Evolutionary conservation across 2,329 filamentous ascomycete genomes (phyloP).

Genomic region (Calonectria multiphialidica): DNA sequence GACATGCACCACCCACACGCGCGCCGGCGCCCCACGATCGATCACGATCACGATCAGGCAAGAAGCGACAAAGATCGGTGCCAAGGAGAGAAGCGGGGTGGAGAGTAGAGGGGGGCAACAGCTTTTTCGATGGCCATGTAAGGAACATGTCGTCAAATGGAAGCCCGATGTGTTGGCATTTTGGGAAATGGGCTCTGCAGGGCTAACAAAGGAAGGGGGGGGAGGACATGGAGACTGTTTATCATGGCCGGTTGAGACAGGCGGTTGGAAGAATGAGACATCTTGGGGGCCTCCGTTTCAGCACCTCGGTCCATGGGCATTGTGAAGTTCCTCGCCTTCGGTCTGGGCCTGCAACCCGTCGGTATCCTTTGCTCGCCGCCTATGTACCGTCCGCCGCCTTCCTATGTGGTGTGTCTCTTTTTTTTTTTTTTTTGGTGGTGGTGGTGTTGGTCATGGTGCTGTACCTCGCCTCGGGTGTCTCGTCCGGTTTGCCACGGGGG

Average conservation of each 20-base stretch:
- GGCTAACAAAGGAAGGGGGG: not conserved
- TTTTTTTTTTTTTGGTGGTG: too few relatives aligned
- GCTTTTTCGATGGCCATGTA: not conserved
- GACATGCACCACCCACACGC: not conserved
- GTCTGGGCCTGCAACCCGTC: not conserved
- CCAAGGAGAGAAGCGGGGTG: not conserved
- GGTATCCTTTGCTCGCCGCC: too few relatives aligned
- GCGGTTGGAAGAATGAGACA: slow-evolving; percentile 7
- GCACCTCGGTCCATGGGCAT: not conserved
- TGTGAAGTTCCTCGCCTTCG: not conserved
- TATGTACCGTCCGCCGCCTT: not conserved
- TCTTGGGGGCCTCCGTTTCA: not conserved
- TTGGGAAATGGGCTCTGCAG: not conserved
- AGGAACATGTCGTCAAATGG: not conserved
- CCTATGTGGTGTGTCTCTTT: not conserved
- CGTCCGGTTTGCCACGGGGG: slow-evolving; percentile 12
- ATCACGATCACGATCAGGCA: not conserved
- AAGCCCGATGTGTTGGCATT: not conserved
- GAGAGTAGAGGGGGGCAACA: not conserved
- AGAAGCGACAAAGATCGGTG: not conserved
- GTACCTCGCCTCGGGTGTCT: not conserved
- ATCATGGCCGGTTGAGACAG: not conserved
- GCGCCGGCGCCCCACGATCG: not conserved
- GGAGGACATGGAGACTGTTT: not conserved
- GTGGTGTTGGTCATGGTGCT: too few relatives aligned